Percentiles rank a stretch among this genome's conserved stretches.
Evolutionary conservation across 495 filamentous ascomycete genomes (phyloP).

Genomic region (Paragyromitra xinjiangensis): DNA sequence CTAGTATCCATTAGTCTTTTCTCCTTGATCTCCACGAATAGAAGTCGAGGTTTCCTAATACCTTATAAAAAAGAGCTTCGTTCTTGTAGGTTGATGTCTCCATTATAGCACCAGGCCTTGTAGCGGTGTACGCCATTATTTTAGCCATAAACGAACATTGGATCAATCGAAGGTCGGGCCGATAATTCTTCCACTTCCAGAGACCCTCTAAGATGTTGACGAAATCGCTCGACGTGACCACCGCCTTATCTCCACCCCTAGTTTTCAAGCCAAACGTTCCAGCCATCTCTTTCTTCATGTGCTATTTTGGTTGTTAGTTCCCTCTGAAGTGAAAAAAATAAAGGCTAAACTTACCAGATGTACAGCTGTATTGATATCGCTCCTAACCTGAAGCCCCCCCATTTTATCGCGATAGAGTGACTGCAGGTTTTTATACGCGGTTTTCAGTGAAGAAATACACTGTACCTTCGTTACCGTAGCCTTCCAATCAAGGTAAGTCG

Average conservation of each 20-base stretch:
- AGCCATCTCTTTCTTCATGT: background rate
- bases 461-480: background rate
- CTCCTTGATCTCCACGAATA: too few relatives aligned
- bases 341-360: background rate
- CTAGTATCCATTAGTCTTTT: too few relatives aligned
- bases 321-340: background rate
- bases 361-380: background rate
- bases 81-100: background rate
- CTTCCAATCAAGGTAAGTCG: constrained; percentile 4
- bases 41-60: too few relatives aligned
- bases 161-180: background rate
- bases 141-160: background rate
- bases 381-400: background rate
- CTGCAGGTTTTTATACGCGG: background rate
- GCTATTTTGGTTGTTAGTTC: background rate
- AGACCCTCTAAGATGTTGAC: background rate
- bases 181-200: constrained; percentile 2
- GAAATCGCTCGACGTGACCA: background rate
- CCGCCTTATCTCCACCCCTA: background rate
- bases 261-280: background rate
- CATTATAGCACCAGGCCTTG: constrained; percentile 10
- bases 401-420: background rate
- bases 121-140: constrained; percentile 3
- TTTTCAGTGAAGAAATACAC: background rate
- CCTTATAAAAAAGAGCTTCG: background rate